Conservation (phyloP, 306 rosid genomes). For the Aeschynomene evenia region DNA sequence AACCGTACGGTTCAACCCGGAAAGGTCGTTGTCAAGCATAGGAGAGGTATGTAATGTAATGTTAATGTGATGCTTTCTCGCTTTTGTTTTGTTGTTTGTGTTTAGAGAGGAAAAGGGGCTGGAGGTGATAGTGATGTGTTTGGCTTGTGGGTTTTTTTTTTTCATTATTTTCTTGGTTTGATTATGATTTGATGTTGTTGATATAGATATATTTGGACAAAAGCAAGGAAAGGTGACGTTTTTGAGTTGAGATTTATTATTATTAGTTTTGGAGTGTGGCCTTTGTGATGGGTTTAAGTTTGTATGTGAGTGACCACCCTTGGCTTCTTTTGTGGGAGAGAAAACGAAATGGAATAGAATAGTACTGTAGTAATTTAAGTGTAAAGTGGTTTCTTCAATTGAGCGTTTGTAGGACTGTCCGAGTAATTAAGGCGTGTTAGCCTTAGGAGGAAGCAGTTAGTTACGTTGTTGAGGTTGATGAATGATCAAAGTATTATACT, state of each 20-base stretch:
- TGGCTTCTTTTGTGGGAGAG: not conserved
- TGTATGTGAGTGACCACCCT: constrained; percentile 11
- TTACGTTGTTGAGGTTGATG: constrained; percentile 15
- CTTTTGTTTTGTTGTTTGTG: not conserved
- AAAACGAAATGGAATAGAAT: not conserved
- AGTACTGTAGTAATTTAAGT: too few relatives aligned
- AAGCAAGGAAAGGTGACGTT: not conserved
- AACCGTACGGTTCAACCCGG: constrained; percentile 45
- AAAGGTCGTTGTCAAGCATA: constrained; percentile 50
- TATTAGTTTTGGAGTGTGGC: not conserved
- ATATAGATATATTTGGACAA: too few relatives aligned
- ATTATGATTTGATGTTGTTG: not conserved
- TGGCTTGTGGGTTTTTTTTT: not conserved
- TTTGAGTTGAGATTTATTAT: not conserved
- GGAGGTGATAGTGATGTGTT: constrained; percentile 10
- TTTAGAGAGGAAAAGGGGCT: not conserved
- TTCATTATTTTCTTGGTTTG: not conserved
- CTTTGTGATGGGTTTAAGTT: not conserved
- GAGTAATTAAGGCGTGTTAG: not conserved
- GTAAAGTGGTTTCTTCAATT: not conserved
- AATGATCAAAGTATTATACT: not conserved
- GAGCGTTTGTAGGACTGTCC: not conserved
- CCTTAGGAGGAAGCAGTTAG: not conserved
- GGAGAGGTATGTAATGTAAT: constrained; percentile 55
- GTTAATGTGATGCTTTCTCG: not conserved